phyloP scores from a whole-genome alignment of 1,284 basidiomycete species.

The Trichosporon sp. region DNA sequence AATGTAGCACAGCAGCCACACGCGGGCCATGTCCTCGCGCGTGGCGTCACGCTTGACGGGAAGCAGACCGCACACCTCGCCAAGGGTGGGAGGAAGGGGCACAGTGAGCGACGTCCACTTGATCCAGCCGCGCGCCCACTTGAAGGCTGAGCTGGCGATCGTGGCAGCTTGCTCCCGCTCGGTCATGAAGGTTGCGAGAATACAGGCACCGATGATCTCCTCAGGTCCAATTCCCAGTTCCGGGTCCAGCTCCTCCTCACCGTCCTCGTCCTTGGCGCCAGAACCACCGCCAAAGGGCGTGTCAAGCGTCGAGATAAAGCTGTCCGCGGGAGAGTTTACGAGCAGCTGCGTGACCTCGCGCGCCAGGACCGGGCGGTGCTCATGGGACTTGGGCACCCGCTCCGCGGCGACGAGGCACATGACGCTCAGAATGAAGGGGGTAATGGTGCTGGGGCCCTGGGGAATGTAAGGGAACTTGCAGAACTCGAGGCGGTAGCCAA shows the following conservation, averaged over 20 bases:
- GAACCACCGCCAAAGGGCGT: conserved; percentile 28
- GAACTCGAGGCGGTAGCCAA: conserved; percentile 49
- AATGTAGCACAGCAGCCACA: conserved; percentile 52
- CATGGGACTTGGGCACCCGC: conserved; percentile 37
- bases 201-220: conserved; percentile 51
- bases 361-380: conserved; percentile 35
- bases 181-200: conserved; percentile 46
- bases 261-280: conserved; percentile 32
- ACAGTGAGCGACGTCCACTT: conserved; percentile 36
- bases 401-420: conserved; percentile 49
- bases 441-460: conserved; percentile 45
- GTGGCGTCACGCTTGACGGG: conserved; percentile 43
- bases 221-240: conserved; percentile 55
- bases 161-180: conserved; percentile 40
- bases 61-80: conserved; percentile 42
- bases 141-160: conserved; percentile 47
- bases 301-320: conserved; percentile 33
- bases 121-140: conserved; percentile 53
- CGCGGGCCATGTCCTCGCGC: conserved; percentile 43
- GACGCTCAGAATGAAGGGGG: conserved; percentile 51
- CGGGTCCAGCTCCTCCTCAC: conserved; percentile 42
- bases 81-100: conserved; percentile 36
- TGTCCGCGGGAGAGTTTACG: conserved; percentile 46
- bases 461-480: conserved; percentile 49
- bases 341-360: conserved; percentile 41